phyloP scores from a whole-genome alignment of 2,329 filamentous ascomycete species.

The Blastomyces parvus region DNA sequence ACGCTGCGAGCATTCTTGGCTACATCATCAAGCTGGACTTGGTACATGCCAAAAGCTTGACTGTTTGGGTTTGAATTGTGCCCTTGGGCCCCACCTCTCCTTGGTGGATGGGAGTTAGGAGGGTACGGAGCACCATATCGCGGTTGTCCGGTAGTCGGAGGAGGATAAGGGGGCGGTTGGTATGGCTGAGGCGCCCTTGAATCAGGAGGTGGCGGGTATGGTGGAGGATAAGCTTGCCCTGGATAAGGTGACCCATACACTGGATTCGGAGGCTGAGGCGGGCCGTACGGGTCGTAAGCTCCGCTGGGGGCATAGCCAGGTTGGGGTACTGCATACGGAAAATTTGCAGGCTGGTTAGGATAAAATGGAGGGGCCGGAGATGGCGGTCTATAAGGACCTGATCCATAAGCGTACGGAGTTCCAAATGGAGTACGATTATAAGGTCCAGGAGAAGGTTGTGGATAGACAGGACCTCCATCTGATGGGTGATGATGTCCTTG shows the following conservation, averaged over 20 bases:
- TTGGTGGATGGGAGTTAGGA: slow-evolving; percentile 3
- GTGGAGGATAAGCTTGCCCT: slow-evolving; percentile 18
- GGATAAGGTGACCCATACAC: slow-evolving; percentile 20
- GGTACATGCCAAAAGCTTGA: slow-evolving; percentile 37
- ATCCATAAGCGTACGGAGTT: slow-evolving; percentile 24
- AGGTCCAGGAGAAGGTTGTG: slow-evolving; percentile 21
- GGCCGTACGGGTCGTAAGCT: slow-evolving; percentile 16
- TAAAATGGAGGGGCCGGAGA: slow-evolving; percentile 23
- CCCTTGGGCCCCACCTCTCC: slow-evolving; percentile 8
- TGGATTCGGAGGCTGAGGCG: slow-evolving; percentile 16
- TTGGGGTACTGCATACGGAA: slow-evolving; percentile 19
- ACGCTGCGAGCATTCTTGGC: slow-evolving; percentile 48
- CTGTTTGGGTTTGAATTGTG: slow-evolving; percentile 17
- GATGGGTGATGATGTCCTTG: slow-evolving; percentile 13
- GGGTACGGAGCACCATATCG: slow-evolving; percentile 14
- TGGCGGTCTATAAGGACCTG: slow-evolving; percentile 24
- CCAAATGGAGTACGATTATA: slow-evolving; percentile 26
- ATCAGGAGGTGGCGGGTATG: slow-evolving; percentile 16
- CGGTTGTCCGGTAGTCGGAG: slow-evolving; percentile 15
- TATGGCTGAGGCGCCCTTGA: slow-evolving; percentile 16
- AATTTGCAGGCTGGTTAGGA: slow-evolving; percentile 16
- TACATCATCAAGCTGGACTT: slow-evolving; percentile 44
- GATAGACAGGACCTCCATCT: slow-evolving; percentile 12
- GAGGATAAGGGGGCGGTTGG: slow-evolving; percentile 15
- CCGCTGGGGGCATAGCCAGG: slow-evolving; percentile 16